Percentiles rank a stretch among this genome's conserved stretches.
These are phyloP conservation scores for Pseudogymnoascus sp. DNA, from an alignment of 2,329 filamentous ascomycete species.

Conservation along the genomic window DNA sequence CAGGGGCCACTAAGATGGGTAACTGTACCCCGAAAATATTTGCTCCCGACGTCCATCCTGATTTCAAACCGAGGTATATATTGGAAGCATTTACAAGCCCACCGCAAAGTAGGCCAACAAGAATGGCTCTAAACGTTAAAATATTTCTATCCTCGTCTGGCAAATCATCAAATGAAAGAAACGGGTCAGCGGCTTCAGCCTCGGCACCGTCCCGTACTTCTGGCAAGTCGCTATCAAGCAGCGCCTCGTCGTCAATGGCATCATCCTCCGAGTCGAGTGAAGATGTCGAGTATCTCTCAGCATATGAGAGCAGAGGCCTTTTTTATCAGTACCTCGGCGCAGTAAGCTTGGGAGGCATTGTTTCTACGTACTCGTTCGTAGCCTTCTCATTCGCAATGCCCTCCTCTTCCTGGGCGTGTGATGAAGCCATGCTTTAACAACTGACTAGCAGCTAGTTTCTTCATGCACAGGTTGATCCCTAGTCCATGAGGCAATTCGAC, in stretches of 20 bases:
- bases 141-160: constrained; percentile 1
- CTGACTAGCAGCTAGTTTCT: neutral
- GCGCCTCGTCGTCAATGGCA: neutral
- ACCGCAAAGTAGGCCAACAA: neutral
- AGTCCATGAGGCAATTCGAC: neutral
- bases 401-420: neutral
- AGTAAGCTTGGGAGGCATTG: neutral
- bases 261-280: neutral
- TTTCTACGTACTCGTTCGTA: constrained; percentile 2
- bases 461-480: neutral
- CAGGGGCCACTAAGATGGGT: neutral
- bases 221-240: neutral
- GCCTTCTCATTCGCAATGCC: neutral
- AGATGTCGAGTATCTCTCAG: neutral
- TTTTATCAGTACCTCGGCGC: neutral
- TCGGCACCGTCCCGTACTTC: neutral
- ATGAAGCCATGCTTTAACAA: neutral
- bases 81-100: constrained; percentile 4
- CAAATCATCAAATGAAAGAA: constrained; percentile 3
- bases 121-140: neutral
- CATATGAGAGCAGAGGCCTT: neutral
- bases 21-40: neutral
- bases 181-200: neutral
- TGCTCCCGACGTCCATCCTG: constrained; percentile 1
- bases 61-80: constrained; percentile 1